Base-by-base conservation (phyloP, 805 yeast species). In the Grigorovia yakushimaensis region DNA sequence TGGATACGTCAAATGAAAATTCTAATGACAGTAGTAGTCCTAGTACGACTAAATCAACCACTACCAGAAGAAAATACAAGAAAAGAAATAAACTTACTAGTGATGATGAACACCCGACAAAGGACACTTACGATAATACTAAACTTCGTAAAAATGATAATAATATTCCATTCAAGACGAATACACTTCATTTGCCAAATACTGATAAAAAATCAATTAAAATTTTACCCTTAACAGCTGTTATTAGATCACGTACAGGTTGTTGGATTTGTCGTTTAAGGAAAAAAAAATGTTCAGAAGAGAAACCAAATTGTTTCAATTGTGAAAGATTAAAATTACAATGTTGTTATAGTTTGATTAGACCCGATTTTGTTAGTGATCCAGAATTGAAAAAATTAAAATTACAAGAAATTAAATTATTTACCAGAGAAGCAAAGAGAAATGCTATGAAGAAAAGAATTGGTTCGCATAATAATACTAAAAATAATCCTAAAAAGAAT, bases 221-320 rank as follows among this genome's bases (percentile, higher is more conserved):
- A 52, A 27, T 54, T 52, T 46, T 50, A 52, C 45, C 42, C 58
- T 61, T 9, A 5, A 20, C 23, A 2, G 37, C 37, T 19, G 44
- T 18, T 6, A 59, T 68, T 20, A 63, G 82, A 43, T 76, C 81
- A 1, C 74, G 73, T 50, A 68, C 69, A 27, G 89, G 89, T 0
- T 84, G 93, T 58, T 84, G 91, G 91, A 84, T 86, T 5, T 84
- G 91, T 59, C 65, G 89, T 48, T 63, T 82, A 17, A 71, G 93
- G 38, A 80, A 85, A 53, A 84, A 84, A 60, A 77, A 81, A 53
- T 84, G 91, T 57, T 76, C 85, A 1, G 87, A 79, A 56, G 78
- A 77, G 49, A 72, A 69, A 52, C 88, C 89, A 1, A 56, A 48
- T 4, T 84, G 93, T 59, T 57, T 59, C 7, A 79, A 78, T 53